Evolutionary conservation across 2,329 filamentous ascomycete genomes (phyloP), one percentile per base, ranked within the genome.

Genomic region (Nemania sp.): DNA sequence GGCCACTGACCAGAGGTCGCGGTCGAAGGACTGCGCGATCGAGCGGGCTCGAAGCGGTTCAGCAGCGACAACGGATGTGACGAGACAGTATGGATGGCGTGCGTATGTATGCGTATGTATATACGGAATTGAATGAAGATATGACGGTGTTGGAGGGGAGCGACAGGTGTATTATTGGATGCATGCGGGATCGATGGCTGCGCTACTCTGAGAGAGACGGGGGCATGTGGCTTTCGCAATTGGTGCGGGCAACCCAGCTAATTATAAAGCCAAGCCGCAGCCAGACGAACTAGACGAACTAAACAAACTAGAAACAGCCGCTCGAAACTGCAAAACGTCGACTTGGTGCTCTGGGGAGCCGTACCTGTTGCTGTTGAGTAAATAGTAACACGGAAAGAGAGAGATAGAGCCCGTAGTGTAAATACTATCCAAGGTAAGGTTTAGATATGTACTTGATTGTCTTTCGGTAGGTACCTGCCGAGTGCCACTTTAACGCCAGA

Each of bases 1-100:
- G 43, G 60, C 66, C 67, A 46, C 49, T 61, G 62, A 61, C 54
- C 59, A 60, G 58, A 23, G 60, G 61, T 64, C 60, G 65, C 55
- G 57, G 57, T 57, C 22, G 40, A 48, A 37, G 40, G 9, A 24
- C 5, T 33, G 26, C 36, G 47, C 11, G 12, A 40, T 30, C 45
- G 46, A 37, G 54, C 50, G 37, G 46, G 15, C 37, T 45, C 53
- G 52, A 60, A 51, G 54, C 30, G 22, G 43, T 48, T 36, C 37
- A 50, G 33, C 40, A 31, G 31, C 36, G 48, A 45, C 14, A 30
- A 43, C 28, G 49, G 40, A 7, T 20, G 34, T 19, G 37, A 20
- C 7, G 37, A 22, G 37, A 23, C 9, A 20, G 15, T 12, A 37
- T 5, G 37, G 24, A 26, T 23, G 11, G 37, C 11, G 17, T n/a